Percentiles rank a stretch among this genome's conserved stretches.
Conservation (phyloP, 768 basidiomycete genomes). For the Mycena amicta region DNA sequence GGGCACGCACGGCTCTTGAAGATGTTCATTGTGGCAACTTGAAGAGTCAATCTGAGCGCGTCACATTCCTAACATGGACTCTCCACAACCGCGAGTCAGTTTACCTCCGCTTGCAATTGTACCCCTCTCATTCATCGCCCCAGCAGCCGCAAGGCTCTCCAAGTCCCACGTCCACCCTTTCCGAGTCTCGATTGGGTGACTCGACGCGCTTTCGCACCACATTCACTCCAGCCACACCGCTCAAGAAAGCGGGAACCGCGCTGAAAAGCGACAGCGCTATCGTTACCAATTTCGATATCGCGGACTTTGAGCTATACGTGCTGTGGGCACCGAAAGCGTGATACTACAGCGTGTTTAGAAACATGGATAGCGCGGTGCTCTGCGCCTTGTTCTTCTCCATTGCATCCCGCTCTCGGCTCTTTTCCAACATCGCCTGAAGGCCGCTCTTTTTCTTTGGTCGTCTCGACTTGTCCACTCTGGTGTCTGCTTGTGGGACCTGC, state of each 20-base stretch:
- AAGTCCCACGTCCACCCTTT: conserved; percentile 37
- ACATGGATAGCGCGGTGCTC: conserved; percentile 32
- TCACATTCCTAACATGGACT: conserved; percentile 32
- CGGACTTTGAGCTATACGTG: conserved; percentile 76
- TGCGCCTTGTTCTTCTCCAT: conserved; percentile 35
- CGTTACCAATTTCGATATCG: conserved; percentile 72
- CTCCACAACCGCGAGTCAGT: conserved; percentile 20
- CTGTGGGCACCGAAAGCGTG: conserved; percentile 54
- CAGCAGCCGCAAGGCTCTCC: conserved; percentile 24
- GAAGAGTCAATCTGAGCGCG: conserved; percentile 3
- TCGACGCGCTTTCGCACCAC: conserved; percentile 36
- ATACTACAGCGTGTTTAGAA: conserved; percentile 18
- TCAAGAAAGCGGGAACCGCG: conserved; percentile 35
- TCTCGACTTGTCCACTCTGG: neutral
- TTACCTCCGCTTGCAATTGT: neutral
- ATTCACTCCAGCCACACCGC: conserved; percentile 30
- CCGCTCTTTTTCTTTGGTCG: conserved; percentile 57
- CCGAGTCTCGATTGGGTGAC: conserved; percentile 33
- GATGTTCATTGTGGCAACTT: conserved; percentile 65
- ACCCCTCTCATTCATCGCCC: no score
- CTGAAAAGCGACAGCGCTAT: conserved; percentile 70
- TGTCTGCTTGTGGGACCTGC: neutral
- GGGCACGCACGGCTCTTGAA: conserved; percentile 73
- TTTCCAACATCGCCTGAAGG: conserved; percentile 64
- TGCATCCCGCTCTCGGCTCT: conserved; percentile 57